Evolutionary conservation across 106 monocot genomes (phyloP).

Genomic region (Agapanthus africanus): DNA sequence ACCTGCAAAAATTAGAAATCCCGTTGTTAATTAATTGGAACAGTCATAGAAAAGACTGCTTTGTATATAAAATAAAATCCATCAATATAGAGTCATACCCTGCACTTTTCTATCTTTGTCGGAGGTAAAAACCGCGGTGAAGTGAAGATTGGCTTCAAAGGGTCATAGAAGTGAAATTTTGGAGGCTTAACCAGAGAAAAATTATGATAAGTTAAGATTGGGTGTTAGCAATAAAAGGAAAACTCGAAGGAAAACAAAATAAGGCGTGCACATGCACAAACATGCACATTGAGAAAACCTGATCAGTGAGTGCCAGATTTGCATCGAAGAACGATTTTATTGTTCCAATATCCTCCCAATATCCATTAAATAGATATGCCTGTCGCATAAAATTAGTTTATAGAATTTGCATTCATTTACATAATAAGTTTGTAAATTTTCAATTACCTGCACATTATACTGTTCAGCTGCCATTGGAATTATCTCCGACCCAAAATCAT

Average conservation of each 20-base stretch:
- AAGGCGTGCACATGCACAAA: background rate
- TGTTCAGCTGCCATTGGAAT: slow-evolving; percentile 46
- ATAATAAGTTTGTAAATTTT: background rate
- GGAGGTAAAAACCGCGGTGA: slow-evolving; percentile 54
- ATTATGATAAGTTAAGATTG: background rate
- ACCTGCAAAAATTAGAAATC: slow-evolving; percentile 15
- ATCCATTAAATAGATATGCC: slow-evolving; percentile 89
- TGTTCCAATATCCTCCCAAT: slow-evolving; percentile 96
- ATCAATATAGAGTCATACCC: slow-evolving; percentile 25
- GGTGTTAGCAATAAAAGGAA: background rate
- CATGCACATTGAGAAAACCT: slow-evolving; percentile 29
- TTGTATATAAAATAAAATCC: background rate
- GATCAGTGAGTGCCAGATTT: slow-evolving; percentile 81
- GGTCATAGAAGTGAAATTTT: slow-evolving; percentile 56
- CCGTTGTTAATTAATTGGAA: background rate
- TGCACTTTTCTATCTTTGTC: slow-evolving; percentile 58
- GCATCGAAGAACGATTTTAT: slow-evolving; percentile 86
- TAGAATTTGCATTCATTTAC: background rate
- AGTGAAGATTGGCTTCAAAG: slow-evolving; percentile 48
- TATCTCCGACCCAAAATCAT: slow-evolving; percentile 62
- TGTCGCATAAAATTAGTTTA: slow-evolving; percentile 11
- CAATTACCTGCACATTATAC: slow-evolving; percentile 47
- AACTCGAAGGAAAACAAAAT: background rate
- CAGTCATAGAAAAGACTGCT: background rate
- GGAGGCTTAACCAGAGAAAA: slow-evolving; percentile 14